Conservation (phyloP, 495 filamentous ascomycete genomes). For the Podospora tetraspora region DNA sequence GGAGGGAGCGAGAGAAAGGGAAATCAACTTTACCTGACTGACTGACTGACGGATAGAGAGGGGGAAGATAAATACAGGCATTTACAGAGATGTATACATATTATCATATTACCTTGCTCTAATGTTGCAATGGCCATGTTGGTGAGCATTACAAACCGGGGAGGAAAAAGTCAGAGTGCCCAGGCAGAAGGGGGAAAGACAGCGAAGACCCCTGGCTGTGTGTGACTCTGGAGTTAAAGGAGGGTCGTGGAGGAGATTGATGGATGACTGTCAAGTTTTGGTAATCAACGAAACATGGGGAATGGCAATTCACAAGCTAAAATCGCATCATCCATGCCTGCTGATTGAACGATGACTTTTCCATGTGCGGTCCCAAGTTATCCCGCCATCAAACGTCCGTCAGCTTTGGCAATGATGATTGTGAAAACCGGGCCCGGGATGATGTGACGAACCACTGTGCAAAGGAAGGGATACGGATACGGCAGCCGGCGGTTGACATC, state of each 20-base stretch:
- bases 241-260: background rate
- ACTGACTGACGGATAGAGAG: background rate
- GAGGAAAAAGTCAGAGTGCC: background rate
- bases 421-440: background rate
- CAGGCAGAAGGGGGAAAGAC: no score
- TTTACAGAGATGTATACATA: background rate
- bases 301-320: background rate
- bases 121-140: background rate
- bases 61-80: background rate
- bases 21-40: background rate
- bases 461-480: background rate
- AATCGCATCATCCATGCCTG: background rate
- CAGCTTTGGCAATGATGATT: background rate
- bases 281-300: background rate
- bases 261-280: background rate
- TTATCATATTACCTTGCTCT: background rate
- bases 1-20: background rate
- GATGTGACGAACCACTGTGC: background rate
- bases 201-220: background rate
- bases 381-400: background rate
- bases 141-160: background rate
- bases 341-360: background rate
- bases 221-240: background rate
- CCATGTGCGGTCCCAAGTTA: background rate
- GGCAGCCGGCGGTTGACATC: no score